Evolutionary conservation across 768 basidiomycete genomes (phyloP).

Genomic region (Pleurotus pulmonarius): DNA sequence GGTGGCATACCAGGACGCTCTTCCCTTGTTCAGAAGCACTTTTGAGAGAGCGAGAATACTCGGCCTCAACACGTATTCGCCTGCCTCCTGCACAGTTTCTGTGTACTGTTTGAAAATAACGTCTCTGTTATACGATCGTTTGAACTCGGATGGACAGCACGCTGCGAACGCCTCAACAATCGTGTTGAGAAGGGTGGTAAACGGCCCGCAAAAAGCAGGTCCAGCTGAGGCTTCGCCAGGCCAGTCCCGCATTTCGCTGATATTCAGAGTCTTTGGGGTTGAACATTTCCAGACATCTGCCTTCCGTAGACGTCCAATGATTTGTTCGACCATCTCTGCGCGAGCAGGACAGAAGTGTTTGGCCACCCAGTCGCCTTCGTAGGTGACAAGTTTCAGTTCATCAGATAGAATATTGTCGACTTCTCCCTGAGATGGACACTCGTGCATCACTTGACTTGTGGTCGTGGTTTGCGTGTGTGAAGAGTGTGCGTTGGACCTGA

Average conservation of each 20-base stretch:
- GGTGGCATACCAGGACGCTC: background rate
- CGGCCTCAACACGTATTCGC: background rate
- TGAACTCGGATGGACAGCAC: background rate
- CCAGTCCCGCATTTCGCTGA: background rate
- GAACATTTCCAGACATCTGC: background rate
- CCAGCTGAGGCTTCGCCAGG: background rate
- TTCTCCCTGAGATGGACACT: too few relatives aligned
- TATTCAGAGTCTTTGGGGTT: background rate
- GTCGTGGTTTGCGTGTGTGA: too few relatives aligned
- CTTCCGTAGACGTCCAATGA: background rate
- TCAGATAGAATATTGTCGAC: background rate
- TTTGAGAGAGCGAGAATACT: background rate
- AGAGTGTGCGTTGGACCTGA: too few relatives aligned
- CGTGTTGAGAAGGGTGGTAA: background rate
- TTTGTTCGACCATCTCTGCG: background rate
- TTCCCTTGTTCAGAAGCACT: background rate
- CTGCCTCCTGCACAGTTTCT: background rate
- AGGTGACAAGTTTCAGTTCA: background rate
- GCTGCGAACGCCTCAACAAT: background rate
- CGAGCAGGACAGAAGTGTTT: background rate
- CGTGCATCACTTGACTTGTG: too few relatives aligned
- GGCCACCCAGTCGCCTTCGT: background rate
- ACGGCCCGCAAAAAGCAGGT: background rate
- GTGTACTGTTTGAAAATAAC: background rate
- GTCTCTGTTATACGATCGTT: background rate